These are phyloP conservation scores for Globisporangium parvum DNA, from an alignment of 352 stramenopile species.

Conservation along the genomic window DNA sequence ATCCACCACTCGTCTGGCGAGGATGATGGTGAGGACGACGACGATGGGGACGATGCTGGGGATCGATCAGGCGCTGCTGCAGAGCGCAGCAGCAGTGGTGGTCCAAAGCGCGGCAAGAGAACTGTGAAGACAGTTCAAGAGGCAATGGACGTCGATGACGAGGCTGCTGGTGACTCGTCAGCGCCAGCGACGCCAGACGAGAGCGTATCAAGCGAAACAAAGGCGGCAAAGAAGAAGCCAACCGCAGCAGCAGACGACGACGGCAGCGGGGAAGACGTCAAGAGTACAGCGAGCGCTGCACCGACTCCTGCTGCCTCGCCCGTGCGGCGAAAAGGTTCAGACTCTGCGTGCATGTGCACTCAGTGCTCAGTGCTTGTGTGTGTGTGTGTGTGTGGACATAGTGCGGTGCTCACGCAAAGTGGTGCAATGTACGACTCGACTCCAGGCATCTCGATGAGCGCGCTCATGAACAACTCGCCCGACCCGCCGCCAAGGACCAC, in stretches of 20 bases:
- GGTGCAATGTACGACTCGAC: background rate
- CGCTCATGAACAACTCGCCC: constrained; percentile 42
- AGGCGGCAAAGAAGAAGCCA: constrained; percentile 10
- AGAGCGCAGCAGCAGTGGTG: constrained; percentile 6
- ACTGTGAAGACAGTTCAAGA: background rate
- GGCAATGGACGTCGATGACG: too few relatives aligned
- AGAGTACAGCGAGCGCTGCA: constrained; percentile 20
- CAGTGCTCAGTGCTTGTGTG: background rate
- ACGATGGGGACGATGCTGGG: constrained; percentile 5
- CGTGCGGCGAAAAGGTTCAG: constrained; percentile 26
- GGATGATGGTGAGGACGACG: constrained; percentile 18
- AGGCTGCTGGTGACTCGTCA: background rate
- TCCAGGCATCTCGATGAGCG: constrained; percentile 43
- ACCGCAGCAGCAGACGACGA: constrained; percentile 5
- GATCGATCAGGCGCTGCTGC: constrained; percentile 1
- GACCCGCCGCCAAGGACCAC: constrained; percentile 6
- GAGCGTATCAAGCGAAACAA: constrained; percentile 1
- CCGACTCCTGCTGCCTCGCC: constrained; percentile 31
- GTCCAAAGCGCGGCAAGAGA: background rate
- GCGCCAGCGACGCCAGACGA: background rate
- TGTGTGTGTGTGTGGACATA: background rate
- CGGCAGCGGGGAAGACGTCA: constrained; percentile 15
- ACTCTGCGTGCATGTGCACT: background rate
- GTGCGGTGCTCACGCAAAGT: background rate
- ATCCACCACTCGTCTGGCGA: constrained; percentile 8